Evolutionary conservation across 305 asterid genomes (phyloP), one percentile per base, ranked within the genome.

Genomic region (Fraxinus baroniana): DNA sequence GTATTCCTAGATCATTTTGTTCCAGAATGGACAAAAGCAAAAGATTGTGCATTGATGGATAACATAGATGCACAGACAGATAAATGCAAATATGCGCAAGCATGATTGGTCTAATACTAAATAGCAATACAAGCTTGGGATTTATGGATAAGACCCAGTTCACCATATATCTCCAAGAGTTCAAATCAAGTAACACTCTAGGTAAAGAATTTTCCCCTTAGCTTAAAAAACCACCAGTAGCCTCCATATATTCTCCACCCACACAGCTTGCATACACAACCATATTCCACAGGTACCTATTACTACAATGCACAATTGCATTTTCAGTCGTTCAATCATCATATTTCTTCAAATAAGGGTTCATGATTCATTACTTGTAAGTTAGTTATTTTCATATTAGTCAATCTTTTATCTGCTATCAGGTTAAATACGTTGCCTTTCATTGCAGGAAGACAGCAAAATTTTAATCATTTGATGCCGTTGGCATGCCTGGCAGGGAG

Each of bases 381-480:
- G 41, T 30, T 30, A 13, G 17, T 15, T 26, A 22, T 66, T 66
- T 70, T 70, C 41, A 70, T 30, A 30, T 70, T 70, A 28, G 18
- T 70, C 75, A 77, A 22, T 44, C 22, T 12, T 24, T 44, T 5
- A 46, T 41, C 57, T 76, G 22, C 10, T 49, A 13, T 30, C 68
- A 3, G 20, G 18, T 41, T 28, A 44, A 49, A 26, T 32, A 15
- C 26, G 49, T 17, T 5, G 44, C 60, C 6, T 15, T 39, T 75
- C 46, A 39, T 39, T 76, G 66, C 66, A 75, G 55, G 72, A 52
- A 74, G 75, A 30, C 77, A 66, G 49, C 78, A 81, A 22, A 66
- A 33, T 49, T n/a, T 82, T 9, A 52, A 71, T 77, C 78, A 85
- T 57, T 57, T 12, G 35, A 77, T 66, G 79, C 20, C 41, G 9